phyloP scores from a whole-genome alignment of 768 basidiomycete genomes.

The Lactifluus pinguis region DNA sequence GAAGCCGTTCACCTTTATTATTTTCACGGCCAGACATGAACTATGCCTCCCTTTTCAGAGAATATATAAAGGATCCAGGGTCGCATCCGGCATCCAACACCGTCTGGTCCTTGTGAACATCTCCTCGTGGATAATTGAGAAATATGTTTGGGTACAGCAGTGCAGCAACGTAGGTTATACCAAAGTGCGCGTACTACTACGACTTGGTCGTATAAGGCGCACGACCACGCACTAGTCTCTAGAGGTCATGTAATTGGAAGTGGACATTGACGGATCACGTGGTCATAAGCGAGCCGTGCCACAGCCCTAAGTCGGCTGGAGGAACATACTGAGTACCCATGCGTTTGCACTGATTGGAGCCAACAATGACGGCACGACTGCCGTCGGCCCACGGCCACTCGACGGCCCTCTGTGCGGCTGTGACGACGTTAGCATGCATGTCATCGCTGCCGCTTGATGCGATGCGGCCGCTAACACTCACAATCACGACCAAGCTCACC shows the following conservation, averaged over 20 bases:
- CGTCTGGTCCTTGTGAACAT: constrained; percentile 90
- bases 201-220: no score
- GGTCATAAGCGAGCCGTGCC: no score
- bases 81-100: constrained; percentile 98
- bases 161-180: constrained; percentile 33
- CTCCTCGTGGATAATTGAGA: constrained; percentile 86
- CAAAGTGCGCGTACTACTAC: constrained; percentile 95
- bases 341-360: no score
- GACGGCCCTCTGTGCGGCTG: no score
- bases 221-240: constrained; percentile 66
- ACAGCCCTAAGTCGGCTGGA: no score
- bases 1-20: constrained; percentile 94
- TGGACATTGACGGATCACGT: constrained; percentile 2
- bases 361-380: no score
- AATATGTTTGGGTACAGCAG: not conserved
- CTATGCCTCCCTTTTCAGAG: constrained; percentile 90
- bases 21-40: constrained; percentile 91
- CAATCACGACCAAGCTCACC: no score
- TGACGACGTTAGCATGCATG: no score
- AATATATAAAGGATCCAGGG: constrained; percentile 99
- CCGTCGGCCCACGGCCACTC: no score
- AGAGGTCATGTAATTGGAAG: constrained; percentile 53
- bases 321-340: no score
- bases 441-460: no score
- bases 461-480: no score